These are phyloP conservation scores for Malassezia dermatis DNA, from an alignment of 1,284 basidiomycete species.

Conservation along the genomic window DNA sequence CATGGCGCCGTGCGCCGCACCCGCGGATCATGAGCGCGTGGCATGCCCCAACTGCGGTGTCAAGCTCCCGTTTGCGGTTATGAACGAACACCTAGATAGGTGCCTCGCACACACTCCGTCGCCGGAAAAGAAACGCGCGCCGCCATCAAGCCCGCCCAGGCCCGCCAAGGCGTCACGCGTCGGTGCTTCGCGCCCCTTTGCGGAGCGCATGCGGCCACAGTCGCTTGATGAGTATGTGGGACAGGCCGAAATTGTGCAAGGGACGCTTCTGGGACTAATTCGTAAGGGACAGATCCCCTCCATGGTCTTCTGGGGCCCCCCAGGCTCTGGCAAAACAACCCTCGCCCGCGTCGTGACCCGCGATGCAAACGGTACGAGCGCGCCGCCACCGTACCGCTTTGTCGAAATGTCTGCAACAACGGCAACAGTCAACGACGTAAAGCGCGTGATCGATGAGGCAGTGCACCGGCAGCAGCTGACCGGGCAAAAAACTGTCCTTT, in stretches of 20 bases:
- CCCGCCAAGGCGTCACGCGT: neutral
- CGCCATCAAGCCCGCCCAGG: neutral
- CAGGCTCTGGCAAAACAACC: conserved; percentile 62
- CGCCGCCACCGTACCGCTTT: conserved; percentile 25
- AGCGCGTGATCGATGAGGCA: conserved; percentile 69
- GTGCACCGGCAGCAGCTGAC: conserved; percentile 61
- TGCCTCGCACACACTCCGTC: conserved; percentile 20
- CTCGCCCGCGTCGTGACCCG: conserved; percentile 62
- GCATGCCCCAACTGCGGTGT: conserved; percentile 30
- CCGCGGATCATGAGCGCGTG: conserved; percentile 22
- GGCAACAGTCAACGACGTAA: conserved; percentile 67
- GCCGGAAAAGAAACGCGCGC: conserved; percentile 1
- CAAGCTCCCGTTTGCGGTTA: conserved; percentile 23
- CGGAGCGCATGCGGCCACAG: conserved; percentile 39
- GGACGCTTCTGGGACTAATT: conserved; percentile 33
- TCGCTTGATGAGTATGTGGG: conserved; percentile 38
- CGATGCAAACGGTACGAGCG: conserved; percentile 50
- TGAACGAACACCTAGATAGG: conserved; percentile 38
- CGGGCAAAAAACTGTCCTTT: conserved; percentile 62
- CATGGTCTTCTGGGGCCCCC: conserved; percentile 45
- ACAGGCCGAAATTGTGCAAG: conserved; percentile 29
- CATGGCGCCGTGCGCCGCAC: neutral
- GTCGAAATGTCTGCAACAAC: conserved; percentile 48
- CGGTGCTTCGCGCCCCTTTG: conserved; percentile 23
- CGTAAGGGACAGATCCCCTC: conserved; percentile 31